Base-by-base conservation (phyloP, 2,329 filamentous ascomycete genomes). In the Fusarium sp. region DNA sequence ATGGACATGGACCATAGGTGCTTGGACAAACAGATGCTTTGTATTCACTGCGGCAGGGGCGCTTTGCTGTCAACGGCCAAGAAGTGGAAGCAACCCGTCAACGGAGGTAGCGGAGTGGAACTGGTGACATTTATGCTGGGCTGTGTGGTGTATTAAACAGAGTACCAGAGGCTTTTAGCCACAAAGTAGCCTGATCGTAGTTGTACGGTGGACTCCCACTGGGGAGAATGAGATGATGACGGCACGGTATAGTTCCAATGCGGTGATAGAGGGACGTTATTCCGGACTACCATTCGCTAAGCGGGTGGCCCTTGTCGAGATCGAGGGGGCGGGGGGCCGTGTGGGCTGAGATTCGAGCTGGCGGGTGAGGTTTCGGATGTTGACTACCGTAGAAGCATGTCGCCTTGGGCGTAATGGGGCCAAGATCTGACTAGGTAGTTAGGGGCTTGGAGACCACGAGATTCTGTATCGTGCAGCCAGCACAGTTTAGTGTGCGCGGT, bases 281-380 rank as follows among this genome's bases (percentile, higher is more conserved):
- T 49, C 35, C 36, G 33, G 53, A 48, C 36, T 47, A 49, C 48
- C 48, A 67, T 63, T 63, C 47, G 57, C 45, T 63, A 41, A 46
- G 37, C 47, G 41, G 55, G 46, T 55, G 31, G 57, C 49, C 59
- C 65, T 65, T 61, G 64, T 70, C 61, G 58, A 66, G 64, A 65
- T 67, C 63, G 64, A 55, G 49, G 57, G 53, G 61, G 50, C 48
- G 57, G 59, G 59, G 54, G 56, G 38, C 58, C 47, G 59, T 68
- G 59, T 70, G 68, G 68, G 62, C 68, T 70, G 66, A 70, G 68
- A 69, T 68, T 70, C 59, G 59, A 70, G 68, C 43, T 70, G 62
- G 41, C 55, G 41, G 64, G 48, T 43, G 61, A 66, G 63, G 67
- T 65, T 56, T 67, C 53, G 61, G 54, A 50, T 57, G 44, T 36